These are phyloP conservation scores for Pichia membranifaciens DNA, from an alignment of 805 yeast genomes.

Conservation along the genomic window DNA sequence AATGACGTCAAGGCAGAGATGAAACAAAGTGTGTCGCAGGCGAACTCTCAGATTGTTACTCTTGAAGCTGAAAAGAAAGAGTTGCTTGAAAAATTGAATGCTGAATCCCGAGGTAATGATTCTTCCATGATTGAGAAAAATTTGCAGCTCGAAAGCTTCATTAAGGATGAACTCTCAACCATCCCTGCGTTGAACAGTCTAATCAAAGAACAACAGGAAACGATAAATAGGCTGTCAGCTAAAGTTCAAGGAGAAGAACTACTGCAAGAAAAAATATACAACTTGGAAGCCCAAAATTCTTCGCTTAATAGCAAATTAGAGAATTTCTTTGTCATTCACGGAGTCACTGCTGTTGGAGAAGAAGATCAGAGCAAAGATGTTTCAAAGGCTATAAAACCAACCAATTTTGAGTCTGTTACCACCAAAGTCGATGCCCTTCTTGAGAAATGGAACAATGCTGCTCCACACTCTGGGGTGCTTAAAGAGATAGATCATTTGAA, in stretches of 20 bases:
- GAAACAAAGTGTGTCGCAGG: slow-evolving; percentile 48
- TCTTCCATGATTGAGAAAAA: slow-evolving; percentile 3
- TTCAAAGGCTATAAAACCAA: not conserved
- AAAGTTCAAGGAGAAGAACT: slow-evolving; percentile 40
- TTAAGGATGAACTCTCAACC: slow-evolving; percentile 7
- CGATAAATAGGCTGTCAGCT: slow-evolving; percentile 36
- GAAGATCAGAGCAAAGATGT: not conserved
- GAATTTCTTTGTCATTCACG: not conserved
- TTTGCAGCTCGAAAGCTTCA: slow-evolving; percentile 11
- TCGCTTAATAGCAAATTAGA: slow-evolving; percentile 36
- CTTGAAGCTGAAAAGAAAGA: slow-evolving; percentile 37
- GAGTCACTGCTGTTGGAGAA: not conserved
- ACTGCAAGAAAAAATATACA: slow-evolving; percentile 40
- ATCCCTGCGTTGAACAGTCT: slow-evolving; percentile 42
- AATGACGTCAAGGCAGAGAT: slow-evolving; percentile 36
- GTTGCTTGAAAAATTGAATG: slow-evolving; percentile 6
- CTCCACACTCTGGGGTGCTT: slow-evolving; percentile 1
- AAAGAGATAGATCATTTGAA: not conserved
- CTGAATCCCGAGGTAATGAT: slow-evolving; percentile 1
- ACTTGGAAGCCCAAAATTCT: slow-evolving; percentile 43
- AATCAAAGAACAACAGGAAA: slow-evolving; percentile 46
- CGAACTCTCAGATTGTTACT: slow-evolving; percentile 45
- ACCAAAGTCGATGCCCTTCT: slow-evolving; percentile 12
- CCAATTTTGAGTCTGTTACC: not conserved
- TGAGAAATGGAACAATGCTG: slow-evolving; percentile 12